Evolutionary conservation across 148 eudicot species (phyloP), one percentile per base, ranked within the genome.

Genomic region (Polygonum aviculare): DNA sequence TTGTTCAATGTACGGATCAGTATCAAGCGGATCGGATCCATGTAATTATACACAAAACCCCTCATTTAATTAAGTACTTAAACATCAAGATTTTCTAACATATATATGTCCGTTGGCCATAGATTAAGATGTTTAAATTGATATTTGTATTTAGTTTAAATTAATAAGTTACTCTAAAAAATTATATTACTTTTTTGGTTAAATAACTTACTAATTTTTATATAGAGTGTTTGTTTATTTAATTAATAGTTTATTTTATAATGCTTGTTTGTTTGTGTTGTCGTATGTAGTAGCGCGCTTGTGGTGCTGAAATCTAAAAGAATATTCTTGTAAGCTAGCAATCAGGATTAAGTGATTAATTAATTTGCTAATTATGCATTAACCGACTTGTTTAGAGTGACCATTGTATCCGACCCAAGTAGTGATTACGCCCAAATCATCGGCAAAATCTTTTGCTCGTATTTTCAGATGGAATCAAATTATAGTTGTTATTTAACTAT

Each of bases 1-100:
- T 63, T 11, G 70, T 35, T 63, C 70, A 63, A 63, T 18, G 70
- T 63, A 63, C 70, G 70, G 70, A 63, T 31, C 6, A n/a, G 70
- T 18, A 60, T 60, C 67, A 26, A 60, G 4, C 36, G 14, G 35
- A 60, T 60, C 67, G 67, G 67, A 60, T 60, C 35, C 67, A 22
- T 60, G 16, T 14, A 51, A 51, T 51, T 51, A 1, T 10, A 51
- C 3, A 52, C 7, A 52, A 18, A 52, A 52, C 18, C 59, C 22
- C 21, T 52, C 59, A 18, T 52, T 16, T 6, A 52, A 6, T 16
- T 18, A 52, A 52, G 5, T 52, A 52, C 14, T 26, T 26, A 21
- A 4, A 59, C 2, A 21, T 60, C 9, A 26, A 26, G 67, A 60
- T 60, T 60, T 26, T 60, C 33, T 26, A 7, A 1, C 26, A 22